Evolutionary conservation across 2,329 filamentous ascomycete genomes (phyloP), one percentile per base, ranked within the genome.

Genomic region (Cordyceps fumosorosea): DNA sequence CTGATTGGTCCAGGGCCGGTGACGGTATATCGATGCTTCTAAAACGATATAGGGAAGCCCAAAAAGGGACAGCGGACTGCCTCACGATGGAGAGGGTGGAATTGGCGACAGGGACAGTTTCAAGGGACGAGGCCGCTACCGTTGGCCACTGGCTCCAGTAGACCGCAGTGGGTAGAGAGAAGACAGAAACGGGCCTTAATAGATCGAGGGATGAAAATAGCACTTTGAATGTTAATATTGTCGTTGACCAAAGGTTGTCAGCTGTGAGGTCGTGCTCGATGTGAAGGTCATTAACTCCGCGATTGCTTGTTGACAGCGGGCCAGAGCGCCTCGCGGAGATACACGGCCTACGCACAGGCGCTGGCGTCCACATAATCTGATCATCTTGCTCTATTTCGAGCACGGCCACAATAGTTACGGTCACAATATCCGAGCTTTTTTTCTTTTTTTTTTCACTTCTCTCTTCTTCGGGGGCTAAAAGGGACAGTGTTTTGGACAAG

Each of bases 91-190:
- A 50, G 29, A 26, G 3, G 18, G 40, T 56, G 56, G 32, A 18
- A 59, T 32, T 53, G 52, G 52, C 53, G 51, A 62, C 60, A 22
- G 10, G 16, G 45, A 26, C 32, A 22, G 60, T 62, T 62, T 62
- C 60, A 62, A 62, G 60, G 60, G 60, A 56, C 50, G 14, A 22
- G 55, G 34, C 24, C 24, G 29, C 32, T 60, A 45, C 20, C 6
- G 24, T 24, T 45, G 29, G 32, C 32, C 6, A 26, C 34, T 32
- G 10, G 56, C 32, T 10, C 32, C 14, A 50, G 45, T 26, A 48
- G 22, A 12, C n/a, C 1, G 4, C 18, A 29, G 22, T 10, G n/a
- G 52, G 2, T 8, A 4, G 24, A 7, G 1, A 14, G 18, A 29
- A 29, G 22, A 16, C 8, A 18, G 24, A 29, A 5, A 4, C 12